These are phyloP conservation scores for Fusarium sp. DNA, from an alignment of 2,329 filamentous ascomycete genomes.

Conservation along the genomic window DNA sequence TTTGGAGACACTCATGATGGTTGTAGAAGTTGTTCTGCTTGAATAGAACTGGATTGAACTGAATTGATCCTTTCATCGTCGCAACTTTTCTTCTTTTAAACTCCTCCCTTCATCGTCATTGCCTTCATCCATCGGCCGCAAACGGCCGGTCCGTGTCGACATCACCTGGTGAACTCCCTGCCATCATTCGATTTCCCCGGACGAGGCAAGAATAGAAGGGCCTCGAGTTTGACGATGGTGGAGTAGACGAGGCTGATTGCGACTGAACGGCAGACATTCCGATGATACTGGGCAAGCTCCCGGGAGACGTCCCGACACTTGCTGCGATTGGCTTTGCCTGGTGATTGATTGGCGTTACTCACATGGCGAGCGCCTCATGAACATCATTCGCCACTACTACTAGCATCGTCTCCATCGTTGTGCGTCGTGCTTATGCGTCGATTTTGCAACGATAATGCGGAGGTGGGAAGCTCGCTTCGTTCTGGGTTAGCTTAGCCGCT, in stretches of 20 bases:
- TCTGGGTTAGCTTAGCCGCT: neutral
- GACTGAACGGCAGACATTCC: neutral
- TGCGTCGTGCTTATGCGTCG: neutral
- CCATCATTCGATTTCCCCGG: neutral
- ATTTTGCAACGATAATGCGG: neutral
- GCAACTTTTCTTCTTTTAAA: neutral
- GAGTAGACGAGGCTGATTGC: neutral
- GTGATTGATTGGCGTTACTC: neutral
- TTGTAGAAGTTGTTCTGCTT: neutral
- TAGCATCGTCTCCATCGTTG: neutral
- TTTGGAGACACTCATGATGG: slow-evolving; percentile 37
- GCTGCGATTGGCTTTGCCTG: neutral
- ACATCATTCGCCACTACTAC: neutral
- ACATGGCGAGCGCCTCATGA: neutral
- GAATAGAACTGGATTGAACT: neutral
- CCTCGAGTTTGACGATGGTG: neutral
- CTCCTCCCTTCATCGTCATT: neutral
- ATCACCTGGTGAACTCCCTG: neutral
- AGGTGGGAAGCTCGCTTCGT: neutral
- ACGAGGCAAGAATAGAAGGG: neutral
- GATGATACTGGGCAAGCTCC: neutral
- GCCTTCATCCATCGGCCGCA: neutral
- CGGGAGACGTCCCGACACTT: slow-evolving; percentile 8
- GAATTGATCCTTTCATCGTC: neutral
- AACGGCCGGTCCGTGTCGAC: neutral